Base-by-base conservation (phyloP, 768 basidiomycete species). In the Russula sp. region DNA sequence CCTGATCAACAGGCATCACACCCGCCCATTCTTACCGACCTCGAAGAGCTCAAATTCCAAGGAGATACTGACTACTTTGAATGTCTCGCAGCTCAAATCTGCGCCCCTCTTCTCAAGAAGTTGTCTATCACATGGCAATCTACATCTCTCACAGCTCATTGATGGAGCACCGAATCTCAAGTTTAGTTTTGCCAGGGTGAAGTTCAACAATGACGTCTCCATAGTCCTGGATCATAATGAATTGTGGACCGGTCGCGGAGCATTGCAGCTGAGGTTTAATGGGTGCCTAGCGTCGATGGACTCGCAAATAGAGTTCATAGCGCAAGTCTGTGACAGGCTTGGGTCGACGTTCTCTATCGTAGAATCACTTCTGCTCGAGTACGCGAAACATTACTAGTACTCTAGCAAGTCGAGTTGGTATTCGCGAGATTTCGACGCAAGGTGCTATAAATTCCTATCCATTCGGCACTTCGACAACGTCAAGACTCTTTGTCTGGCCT, bases 181-280 rank as follows among this genome's bases (percentile, higher is more conserved):
- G 25, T 56, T 43, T 35, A 11, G 16, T 8, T 35, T 20, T 56
- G 42, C 34, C 16, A 45, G 54, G 32, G n/a, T 56, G 34, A 56
- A n/a, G 29, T 45, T 43, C 42, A n/a, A n/a, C 18, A 32, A 32
- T 32, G 29, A 13, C 7, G 6, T 45, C 42, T 56, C 54, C n/a
- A 43, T 56, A 45, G 54, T 56, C 5, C 34, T 56, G 54, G 54
- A 56, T 22, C 54, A 56, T 13, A 22, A 56, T 8, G 42, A 45
- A 35, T 13, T 56, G 14, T 56, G 54, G 54, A 35, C 54, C 7
- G 54, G 54, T 32, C 32, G 42, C 43, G 54, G 54, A 20, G 54
- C 54, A 20, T 56, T 56, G 32, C 42, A 56, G 42, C 10, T 56
- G 43, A 32, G 13, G 10, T 45, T 45, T 20, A 45, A 20, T 1